Evolutionary conservation across 2,329 filamentous ascomycete species (phyloP).

Genomic region (Metarhizium sp.): DNA sequence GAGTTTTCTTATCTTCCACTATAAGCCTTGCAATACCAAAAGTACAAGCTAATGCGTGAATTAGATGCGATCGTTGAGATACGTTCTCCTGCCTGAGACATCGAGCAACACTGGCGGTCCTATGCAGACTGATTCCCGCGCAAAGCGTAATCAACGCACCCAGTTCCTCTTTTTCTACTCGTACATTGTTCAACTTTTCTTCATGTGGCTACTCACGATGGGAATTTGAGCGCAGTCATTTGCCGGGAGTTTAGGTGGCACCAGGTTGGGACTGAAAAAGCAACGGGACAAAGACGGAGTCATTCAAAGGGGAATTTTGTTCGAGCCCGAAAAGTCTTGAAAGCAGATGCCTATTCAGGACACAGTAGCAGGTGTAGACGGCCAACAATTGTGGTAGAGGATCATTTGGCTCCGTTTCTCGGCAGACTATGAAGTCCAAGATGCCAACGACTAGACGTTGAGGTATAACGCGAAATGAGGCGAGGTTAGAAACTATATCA

Average conservation of each 20-base stretch:
- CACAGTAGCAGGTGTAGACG: neutral
- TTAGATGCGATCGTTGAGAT: conserved; percentile 87
- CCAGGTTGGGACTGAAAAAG: neutral
- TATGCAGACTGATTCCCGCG: conserved; percentile 64
- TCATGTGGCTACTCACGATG: conserved; percentile 71
- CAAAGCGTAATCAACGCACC: conserved; percentile 78
- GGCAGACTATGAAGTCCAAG: neutral
- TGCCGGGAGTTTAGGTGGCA: neutral
- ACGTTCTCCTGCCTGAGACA: conserved; percentile 85
- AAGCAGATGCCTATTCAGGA: neutral
- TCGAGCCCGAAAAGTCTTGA: neutral
- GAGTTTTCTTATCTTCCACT: conserved; percentile 23
- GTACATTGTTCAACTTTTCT: conserved; percentile 85
- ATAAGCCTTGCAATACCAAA: neutral
- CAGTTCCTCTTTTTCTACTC: conserved; percentile 93
- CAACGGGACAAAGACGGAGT: conserved; percentile 11
- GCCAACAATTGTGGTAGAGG: neutral
- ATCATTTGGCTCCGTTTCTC: neutral
- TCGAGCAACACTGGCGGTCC: conserved; percentile 54
- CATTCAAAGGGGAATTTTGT: neutral
- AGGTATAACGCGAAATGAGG: neutral
- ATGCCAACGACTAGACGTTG: neutral
- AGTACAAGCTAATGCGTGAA: conserved; percentile 8
- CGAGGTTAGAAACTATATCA: neutral
- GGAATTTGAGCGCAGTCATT: conserved; percentile 18